Evolutionary conservation across 495 filamentous ascomycete genomes (phyloP), one percentile per base, ranked within the genome.

Genomic region (Lasiosphaeria ovina): DNA sequence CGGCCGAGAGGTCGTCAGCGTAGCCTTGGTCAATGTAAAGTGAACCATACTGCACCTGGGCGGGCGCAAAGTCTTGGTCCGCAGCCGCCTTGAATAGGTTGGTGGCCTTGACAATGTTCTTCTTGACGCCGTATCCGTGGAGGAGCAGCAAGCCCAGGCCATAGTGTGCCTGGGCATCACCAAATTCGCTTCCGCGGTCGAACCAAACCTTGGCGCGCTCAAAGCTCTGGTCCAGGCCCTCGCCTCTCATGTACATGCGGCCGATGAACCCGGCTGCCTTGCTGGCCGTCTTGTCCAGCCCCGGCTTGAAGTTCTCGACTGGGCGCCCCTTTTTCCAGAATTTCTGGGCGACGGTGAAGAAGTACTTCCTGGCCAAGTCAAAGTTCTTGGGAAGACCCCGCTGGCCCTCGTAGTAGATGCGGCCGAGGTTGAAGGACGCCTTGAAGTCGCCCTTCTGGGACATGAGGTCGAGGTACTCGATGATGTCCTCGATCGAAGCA

Each of bases 401-500:
- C 31, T 89, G 86, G 0, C 94, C 94, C 59, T 98, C 93, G 66
- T 97, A 98, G 65, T 97, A 86, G 60, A 97, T 84, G 59, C 89
- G 86, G 17, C 90, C 94, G 0, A 98, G 79, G 57, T 87, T 92
- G 71, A 92, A 96, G 0, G 91, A 95, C 3, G 94, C 91, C 67
- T 92, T 94, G 62, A 95, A 82, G 65, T 98, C 92, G 6, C 93
- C 93, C 69, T 97, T 97, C 60, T 91, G 85, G 6, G 92, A 92
- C 86, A 97, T 88, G 54, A 98, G 78, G 70, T 97, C 92, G 65
- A 97, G 77, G 65, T 95, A 99, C 72, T 99, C 94, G 57, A 98
- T 82, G 16, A 98, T 86, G 73, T 98, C 93, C 59, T 97, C 94
- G 50, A 97, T 80, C 12, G 90, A 88, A 3, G 92, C 90, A 58